Base-by-base conservation (phyloP, 805 yeast genomes). In the Yarrowia sp. region DNA sequence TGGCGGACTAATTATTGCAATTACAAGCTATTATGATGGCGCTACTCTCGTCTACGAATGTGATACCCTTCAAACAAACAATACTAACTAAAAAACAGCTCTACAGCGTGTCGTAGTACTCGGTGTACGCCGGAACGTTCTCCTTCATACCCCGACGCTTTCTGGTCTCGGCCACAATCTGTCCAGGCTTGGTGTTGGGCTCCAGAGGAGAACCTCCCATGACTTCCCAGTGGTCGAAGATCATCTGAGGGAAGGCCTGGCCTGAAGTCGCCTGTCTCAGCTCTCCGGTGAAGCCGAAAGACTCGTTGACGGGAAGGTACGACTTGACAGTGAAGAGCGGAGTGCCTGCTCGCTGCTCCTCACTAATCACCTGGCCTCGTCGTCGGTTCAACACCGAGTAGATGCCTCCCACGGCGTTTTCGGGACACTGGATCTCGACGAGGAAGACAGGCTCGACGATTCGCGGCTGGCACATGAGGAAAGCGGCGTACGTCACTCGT, bases 211-310 rank as follows among this genome's bases (percentile, higher is more conserved):
- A 94, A 80, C 97, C 96, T 72, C 77, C 76, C 84, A 94, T 82
- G 74, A 89, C 80, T 70, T 90, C 83, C 98, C 98, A 93, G 81
- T 93, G 99, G 81, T 94, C 98, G 81, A 93, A 94, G 80, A 94
- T 94, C 96, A 94, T 86, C 84, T 94, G 98, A 82, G 99, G 99
- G 98, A 93, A 93, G 80, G 99, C 99, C 86, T 93, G 98, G 81
- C 99, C 99, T 88, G 97, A 97, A 76, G 99, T 93, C 77, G 98
- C 97, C 83, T 93, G 97, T 86, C 99, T 90, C 77, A 93, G 87
- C 76, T 92, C 97, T 84, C 96, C 94, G 74, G 97, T 88, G 97
- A 93, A 93, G 88, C 98, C 99, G 87, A 94, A 93, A 64, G 99
- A 93, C 86, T 94, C 99, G 83, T 93, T 94, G 73, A 93, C 97